phyloP scores from a whole-genome alignment of 139 green algal species.

The Chlorella ohadii region DNA sequence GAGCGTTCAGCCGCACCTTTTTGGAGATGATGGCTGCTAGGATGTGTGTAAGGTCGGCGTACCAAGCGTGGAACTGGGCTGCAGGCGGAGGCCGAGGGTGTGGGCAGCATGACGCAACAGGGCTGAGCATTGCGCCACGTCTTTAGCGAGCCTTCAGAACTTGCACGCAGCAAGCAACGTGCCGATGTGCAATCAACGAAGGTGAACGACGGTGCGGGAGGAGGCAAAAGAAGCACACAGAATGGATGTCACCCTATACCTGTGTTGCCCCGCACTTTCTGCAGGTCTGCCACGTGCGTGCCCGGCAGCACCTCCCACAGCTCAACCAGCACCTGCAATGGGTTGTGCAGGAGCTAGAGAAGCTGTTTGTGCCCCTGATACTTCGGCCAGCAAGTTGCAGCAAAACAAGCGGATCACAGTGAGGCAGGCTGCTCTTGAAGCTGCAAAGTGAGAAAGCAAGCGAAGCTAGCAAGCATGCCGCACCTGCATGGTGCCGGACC shows the following conservation, averaged over 20 bases:
- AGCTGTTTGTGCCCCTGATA: no score
- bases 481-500: constrained; percentile 26
- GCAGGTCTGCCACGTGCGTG: constrained; percentile 52
- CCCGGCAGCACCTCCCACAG: constrained; percentile 45
- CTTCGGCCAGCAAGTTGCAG: not conserved
- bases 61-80: constrained; percentile 62
- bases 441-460: no score
- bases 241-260: not conserved
- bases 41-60: constrained; percentile 39
- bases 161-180: no score
- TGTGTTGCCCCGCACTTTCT: constrained; percentile 47
- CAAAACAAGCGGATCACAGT: no score
- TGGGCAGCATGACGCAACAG: not conserved
- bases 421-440: no score
- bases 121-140: no score
- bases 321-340: constrained; percentile 31
- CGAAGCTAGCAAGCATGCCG: constrained; percentile 30
- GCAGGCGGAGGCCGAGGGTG: not conserved
- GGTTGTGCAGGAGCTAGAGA: no score
- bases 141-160: no score
- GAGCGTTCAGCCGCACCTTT: not conserved
- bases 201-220: no score
- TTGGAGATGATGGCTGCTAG: constrained; percentile 37
- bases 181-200: no score
- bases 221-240: not conserved